Base-by-base conservation (phyloP, 768 basidiomycete genomes). In the Rhodotorula taiwanensis region DNA sequence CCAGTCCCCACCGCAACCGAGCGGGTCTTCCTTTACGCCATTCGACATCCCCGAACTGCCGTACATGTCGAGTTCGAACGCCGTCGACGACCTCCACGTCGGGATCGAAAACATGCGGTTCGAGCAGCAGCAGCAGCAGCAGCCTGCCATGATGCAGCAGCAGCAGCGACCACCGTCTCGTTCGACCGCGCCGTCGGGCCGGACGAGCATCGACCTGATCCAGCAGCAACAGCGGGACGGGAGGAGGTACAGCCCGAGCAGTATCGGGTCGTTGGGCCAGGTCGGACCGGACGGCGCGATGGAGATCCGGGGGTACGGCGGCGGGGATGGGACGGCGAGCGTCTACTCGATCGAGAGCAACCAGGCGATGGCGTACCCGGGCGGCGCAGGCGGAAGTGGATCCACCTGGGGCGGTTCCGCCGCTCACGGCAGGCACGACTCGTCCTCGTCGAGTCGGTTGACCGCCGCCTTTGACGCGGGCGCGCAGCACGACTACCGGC, bases 61-160 rank as follows among this genome's bases (percentile, higher is more conserved):
- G 2, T 31, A 55, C 21, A 45, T 65, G 20, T 57, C 60, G 48
- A n/a, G n/a, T n/a, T n/a, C n/a, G n/a, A n/a, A n/a, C 8, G 58
- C 60, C 3, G 20, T 67, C 44, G 67, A 69, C 60, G 67, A 69
- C 51, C 62, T 69, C 63, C 59, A 62, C 49, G 25, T 69, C 53
- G 60, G 60, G 4, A 30, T 69, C n/a, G 67, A 69, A 44, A 52
- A 41, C 44, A 69, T 69, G 67, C 64, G 47, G 23, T 69, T 69
- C 60, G 64, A 66, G 44, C 64, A 60, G 43, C 36, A 27, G 34
- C 25, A 41, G 25, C 44, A 30, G 23, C 10, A 27, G 28, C 33
- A 18, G 5, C 25, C 44, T 23, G 33, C 43, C 23, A 14, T 47
- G n/a, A 44, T 44, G 49, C 43, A 21, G 25, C 50, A 58, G 36